Evolutionary conservation across 2,329 filamentous ascomycete genomes (phyloP).

Genomic region (Fusarium staphyleae): DNA sequence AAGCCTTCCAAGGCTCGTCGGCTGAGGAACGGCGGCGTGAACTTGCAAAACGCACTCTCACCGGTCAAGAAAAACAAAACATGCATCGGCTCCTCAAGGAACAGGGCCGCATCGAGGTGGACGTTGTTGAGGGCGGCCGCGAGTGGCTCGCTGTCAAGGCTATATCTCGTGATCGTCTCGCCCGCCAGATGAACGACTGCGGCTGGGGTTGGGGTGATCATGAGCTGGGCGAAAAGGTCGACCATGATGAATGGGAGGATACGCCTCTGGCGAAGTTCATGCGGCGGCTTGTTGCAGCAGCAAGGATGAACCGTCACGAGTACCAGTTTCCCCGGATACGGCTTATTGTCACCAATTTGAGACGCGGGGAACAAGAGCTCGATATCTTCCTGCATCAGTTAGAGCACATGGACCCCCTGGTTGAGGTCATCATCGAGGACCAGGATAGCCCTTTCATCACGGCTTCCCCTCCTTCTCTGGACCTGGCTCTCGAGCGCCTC

Average conservation of each 20-base stretch:
- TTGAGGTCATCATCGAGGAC: conserved; percentile 47
- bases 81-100: conserved; percentile 46
- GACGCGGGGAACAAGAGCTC: conserved; percentile 39
- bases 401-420: conserved; percentile 40
- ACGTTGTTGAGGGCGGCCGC: conserved; percentile 47
- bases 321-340: conserved; percentile 48
- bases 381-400: conserved; percentile 46
- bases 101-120: conserved; percentile 45
- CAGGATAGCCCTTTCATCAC: conserved; percentile 39
- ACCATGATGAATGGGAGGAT: conserved; percentile 47
- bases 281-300: conserved; percentile 47
- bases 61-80: conserved; percentile 39
- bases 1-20: conserved; percentile 45
- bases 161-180: conserved; percentile 45
- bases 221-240: conserved; percentile 42
- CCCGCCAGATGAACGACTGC: conserved; percentile 51
- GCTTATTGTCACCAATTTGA: conserved; percentile 47
- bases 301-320: conserved; percentile 47
- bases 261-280: conserved; percentile 45
- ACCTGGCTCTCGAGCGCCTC: conserved; percentile 43
- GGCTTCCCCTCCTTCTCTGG: conserved; percentile 34
- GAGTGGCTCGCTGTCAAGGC: conserved; percentile 47
- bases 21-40: conserved; percentile 37
- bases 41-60: conserved; percentile 32
- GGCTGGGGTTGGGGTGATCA: conserved; percentile 53